Percentiles rank a stretch among this genome's conserved stretches.
Conservation (phyloP, 495 filamentous ascomycete species). For the Penicillium ucsense region DNA sequence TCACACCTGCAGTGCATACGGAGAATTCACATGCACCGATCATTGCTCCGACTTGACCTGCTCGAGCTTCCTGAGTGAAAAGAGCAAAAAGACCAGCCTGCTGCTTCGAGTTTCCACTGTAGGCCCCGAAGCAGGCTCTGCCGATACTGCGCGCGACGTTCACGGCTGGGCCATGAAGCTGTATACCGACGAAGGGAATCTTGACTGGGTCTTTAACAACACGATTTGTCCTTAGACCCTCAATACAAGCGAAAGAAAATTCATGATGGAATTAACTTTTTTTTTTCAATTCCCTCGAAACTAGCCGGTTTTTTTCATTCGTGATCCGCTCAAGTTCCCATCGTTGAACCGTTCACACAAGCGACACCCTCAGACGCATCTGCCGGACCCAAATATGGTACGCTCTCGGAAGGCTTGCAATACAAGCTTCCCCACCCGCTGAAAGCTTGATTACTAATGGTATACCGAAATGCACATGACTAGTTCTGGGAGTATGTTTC, state of each 20-base stretch:
- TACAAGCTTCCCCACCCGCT: too few species aligned
- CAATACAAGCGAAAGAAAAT: too few species aligned
- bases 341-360: constrained; percentile 46
- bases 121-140: constrained; percentile 52
- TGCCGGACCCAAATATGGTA: constrained; percentile 43
- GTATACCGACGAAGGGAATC: constrained; percentile 71
- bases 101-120: constrained; percentile 58
- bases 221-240: constrained; percentile 15
- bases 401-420: neutral
- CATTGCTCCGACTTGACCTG: constrained; percentile 39
- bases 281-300: neutral
- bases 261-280: too few species aligned
- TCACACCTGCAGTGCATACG: constrained; percentile 38
- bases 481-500: constrained; percentile 47
- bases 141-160: constrained; percentile 57
- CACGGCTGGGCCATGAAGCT: constrained; percentile 64
- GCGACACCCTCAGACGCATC: constrained; percentile 36
- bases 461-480: too few species aligned
- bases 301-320: constrained; percentile 42
- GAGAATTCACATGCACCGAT: constrained; percentile 51
- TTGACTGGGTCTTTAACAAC: constrained; percentile 42
- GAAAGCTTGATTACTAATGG: too few species aligned
- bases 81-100: constrained; percentile 54
- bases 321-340: constrained; percentile 48
- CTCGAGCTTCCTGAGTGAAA: constrained; percentile 31